A percentile compares a stretch with the other conserved stretches of the same genome.
Conservation (phyloP, 225 moss, liverwort and hornwort species). For the Polytrichum formosum region DNA sequence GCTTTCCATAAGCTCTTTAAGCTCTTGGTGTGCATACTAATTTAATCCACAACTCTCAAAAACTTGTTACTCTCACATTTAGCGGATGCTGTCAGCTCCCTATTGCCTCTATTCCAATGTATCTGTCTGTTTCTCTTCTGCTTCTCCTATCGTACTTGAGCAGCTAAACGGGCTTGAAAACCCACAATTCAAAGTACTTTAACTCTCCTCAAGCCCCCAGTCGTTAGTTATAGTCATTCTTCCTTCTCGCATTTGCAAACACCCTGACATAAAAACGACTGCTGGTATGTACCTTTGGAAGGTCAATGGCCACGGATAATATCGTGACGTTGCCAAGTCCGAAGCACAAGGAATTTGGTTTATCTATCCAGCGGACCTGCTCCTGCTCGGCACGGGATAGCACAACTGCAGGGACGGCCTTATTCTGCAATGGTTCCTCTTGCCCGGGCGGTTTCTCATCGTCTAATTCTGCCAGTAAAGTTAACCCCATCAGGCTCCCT, state of each 20-base stretch:
- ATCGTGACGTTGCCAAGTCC: conserved; percentile 87
- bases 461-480: conserved; percentile 30
- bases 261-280: not conserved
- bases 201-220: not conserved
- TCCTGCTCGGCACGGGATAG: conserved; percentile 59
- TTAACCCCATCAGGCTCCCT: conserved; percentile 17
- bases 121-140: too few species aligned
- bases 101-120: too few species aligned
- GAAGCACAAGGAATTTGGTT: conserved; percentile 86
- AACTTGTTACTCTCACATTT: too few species aligned
- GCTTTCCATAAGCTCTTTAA: conserved; percentile 27
- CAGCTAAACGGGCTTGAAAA: too few species aligned
- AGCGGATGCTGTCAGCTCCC: too few species aligned
- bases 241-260: too few species aligned
- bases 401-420: conserved; percentile 22
- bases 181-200: too few species aligned
- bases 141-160: too few species aligned
- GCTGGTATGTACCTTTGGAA: conserved; percentile 67
- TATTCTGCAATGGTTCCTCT: conserved; percentile 21
- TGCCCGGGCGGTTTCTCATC: conserved; percentile 35
- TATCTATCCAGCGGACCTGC: conserved; percentile 75
- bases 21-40: not conserved
- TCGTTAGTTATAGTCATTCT: too few species aligned
- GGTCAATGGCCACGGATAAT: conserved; percentile 70
- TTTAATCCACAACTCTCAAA: too few species aligned